These are phyloP conservation scores for Fusarium decemcellulare DNA, from an alignment of 2,329 filamentous ascomycete species.

Conservation along the genomic window DNA sequence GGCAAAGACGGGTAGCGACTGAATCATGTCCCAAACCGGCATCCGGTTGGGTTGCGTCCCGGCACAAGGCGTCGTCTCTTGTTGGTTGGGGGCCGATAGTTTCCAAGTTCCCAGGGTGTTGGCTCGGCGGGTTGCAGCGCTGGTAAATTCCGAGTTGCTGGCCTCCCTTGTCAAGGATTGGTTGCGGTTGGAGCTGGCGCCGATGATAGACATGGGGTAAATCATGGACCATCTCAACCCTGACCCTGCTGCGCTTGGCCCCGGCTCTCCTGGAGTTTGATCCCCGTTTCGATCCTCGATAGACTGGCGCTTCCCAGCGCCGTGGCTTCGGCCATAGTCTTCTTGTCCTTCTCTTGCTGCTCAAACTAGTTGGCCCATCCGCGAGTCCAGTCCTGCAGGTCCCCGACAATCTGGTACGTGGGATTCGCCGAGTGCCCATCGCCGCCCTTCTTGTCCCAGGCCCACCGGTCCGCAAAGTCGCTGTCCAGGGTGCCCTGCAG, in stretches of 20 bases:
- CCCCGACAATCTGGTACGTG: constrained; percentile 58
- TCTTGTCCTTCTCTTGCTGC: neutral
- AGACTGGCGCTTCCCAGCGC: constrained; percentile 19
- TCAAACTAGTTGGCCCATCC: constrained; percentile 46
- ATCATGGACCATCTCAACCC: constrained; percentile 2
- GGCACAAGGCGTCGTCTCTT: neutral
- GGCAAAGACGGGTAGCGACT: too few relatives aligned
- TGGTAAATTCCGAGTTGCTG: neutral
- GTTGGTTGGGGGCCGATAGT: too few relatives aligned
- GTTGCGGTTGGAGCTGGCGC: constrained; percentile 21
- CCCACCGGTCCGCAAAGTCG: constrained; percentile 59
- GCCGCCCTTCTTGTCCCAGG: constrained; percentile 60
- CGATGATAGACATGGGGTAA: constrained; percentile 33
- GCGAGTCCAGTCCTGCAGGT: constrained; percentile 56
- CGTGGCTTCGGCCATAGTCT: constrained; percentile 6
- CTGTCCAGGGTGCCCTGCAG: constrained; percentile 57
- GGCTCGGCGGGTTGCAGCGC: constrained; percentile 3
- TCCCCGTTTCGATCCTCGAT: constrained; percentile 23
- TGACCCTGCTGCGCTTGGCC: neutral
- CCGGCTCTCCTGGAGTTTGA: constrained; percentile 9
- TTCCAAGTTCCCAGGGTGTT: constrained; percentile 7
- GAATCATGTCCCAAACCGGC: too few relatives aligned
- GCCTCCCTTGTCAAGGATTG: neutral
- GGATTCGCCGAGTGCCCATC: constrained; percentile 59
- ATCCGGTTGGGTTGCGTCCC: neutral